A percentile compares a stretch with the other conserved stretches of the same genome.
Conservation (phyloP, 192 early-diverging fungal species). For the Coemansia sp. region DNA sequence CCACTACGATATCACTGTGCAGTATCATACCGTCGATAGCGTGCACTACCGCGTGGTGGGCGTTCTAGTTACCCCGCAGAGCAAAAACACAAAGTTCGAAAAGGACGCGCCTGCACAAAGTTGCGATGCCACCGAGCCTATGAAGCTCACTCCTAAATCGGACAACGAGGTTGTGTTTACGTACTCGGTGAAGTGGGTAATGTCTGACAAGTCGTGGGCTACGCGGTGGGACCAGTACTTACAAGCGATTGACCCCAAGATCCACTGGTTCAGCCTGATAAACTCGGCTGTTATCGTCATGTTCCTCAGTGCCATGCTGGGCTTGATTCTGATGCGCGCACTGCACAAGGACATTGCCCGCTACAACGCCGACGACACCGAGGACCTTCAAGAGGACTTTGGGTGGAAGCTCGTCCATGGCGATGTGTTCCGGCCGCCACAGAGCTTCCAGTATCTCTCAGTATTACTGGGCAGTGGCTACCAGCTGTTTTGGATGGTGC, state of each 20-base stretch:
- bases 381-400: slow-evolving; percentile 89
- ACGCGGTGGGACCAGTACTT: slow-evolving; percentile 88
- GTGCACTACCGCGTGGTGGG: slow-evolving; percentile 84
- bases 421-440: slow-evolving; percentile 94
- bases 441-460: slow-evolving; percentile 70
- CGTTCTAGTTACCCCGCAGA: slow-evolving; percentile 73
- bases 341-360: slow-evolving; percentile 91
- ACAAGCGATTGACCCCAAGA: slow-evolving; percentile 83
- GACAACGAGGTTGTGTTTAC: slow-evolving; percentile 62
- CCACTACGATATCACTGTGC: slow-evolving; percentile 84
- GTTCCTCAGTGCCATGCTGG: slow-evolving; percentile 89
- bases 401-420: slow-evolving; percentile 98
- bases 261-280: slow-evolving; percentile 94
- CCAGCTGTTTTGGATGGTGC: slow-evolving; percentile 75
- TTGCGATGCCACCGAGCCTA: slow-evolving; percentile 44
- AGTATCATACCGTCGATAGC: slow-evolving; percentile 72
- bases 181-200: slow-evolving; percentile 65
- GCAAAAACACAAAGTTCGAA: slow-evolving; percentile 50
- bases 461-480: slow-evolving; percentile 85
- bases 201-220: slow-evolving; percentile 70
- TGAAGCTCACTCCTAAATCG: slow-evolving; percentile 53
- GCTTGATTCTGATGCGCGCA: slow-evolving; percentile 84
- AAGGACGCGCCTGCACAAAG: slow-evolving; percentile 23
- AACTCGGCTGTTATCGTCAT: slow-evolving; percentile 94
- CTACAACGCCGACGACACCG: slow-evolving; percentile 73